Percentiles rank a stretch among this genome's conserved stretches.
Conservation (phyloP, 352 stramenopile genomes). For the Aphanomyces invadans region DNA sequence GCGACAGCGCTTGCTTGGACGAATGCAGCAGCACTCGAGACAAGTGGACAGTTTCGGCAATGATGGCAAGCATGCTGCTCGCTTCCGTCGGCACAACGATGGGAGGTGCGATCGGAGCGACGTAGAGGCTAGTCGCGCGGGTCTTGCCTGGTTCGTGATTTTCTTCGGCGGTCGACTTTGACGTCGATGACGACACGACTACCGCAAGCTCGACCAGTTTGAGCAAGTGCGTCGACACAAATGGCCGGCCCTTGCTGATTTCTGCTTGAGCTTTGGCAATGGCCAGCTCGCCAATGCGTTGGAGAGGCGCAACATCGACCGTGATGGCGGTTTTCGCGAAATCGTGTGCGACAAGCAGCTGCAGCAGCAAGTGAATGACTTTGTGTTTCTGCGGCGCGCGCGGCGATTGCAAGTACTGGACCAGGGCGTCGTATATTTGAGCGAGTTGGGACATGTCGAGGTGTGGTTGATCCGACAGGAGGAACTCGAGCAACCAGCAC, state of each 20-base stretch:
- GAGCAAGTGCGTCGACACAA: conserved; percentile 65
- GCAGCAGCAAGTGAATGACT: conserved; percentile 64
- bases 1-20: not conserved
- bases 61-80: not conserved
- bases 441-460: conserved; percentile 48
- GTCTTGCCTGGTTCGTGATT: not conserved
- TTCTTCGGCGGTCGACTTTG: no score
- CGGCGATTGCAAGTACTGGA: conserved; percentile 69
- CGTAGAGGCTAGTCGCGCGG: not conserved
- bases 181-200: conserved; percentile 24
- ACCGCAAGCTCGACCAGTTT: conserved; percentile 74
- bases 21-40: not conserved
- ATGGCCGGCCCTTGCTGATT: conserved; percentile 49
- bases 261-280: conserved; percentile 50
- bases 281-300: conserved; percentile 53
- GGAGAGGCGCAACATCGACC: conserved; percentile 50
- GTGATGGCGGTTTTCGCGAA: conserved; percentile 40
- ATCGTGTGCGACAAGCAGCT: conserved; percentile 50
- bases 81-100: conserved; percentile 14
- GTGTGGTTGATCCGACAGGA: conserved; percentile 47
- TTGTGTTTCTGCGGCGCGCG: conserved; percentile 72
- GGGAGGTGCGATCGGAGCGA: conserved; percentile 18
- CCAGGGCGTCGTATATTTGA: conserved; percentile 70
- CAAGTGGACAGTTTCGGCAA: conserved; percentile 13
- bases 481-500: conserved; percentile 74